Conservation (phyloP, 208 protist genomes). For the Crithidia mellificae region DNA sequence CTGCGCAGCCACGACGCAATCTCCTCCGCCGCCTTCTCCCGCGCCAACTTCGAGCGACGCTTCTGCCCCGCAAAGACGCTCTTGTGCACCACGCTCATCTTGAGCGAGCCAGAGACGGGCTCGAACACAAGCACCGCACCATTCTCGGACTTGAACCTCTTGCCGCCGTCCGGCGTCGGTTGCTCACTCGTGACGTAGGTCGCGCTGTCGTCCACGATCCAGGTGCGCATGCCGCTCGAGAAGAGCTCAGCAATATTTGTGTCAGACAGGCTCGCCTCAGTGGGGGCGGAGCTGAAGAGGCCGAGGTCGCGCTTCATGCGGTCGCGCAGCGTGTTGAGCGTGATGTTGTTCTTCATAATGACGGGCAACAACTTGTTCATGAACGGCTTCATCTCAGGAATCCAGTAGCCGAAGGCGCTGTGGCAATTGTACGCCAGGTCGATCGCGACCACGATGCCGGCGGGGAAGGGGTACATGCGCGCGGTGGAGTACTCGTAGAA, state of each 20-base stretch:
- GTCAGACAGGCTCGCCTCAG: slow-evolving; percentile 98
- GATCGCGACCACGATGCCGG: slow-evolving; percentile 98
- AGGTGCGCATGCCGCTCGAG: slow-evolving; percentile 98
- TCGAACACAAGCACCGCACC: slow-evolving; percentile 99
- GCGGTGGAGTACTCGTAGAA: slow-evolving; percentile 99
- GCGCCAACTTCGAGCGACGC: slow-evolving; percentile 99
- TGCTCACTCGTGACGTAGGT: slow-evolving; percentile 99
- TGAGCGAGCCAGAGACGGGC: slow-evolving; percentile 99
- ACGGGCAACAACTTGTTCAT: slow-evolving; percentile 98
- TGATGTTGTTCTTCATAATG: slow-evolving; percentile 99
- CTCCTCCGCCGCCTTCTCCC: slow-evolving; percentile 99
- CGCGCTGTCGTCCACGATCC: slow-evolving; percentile 99
- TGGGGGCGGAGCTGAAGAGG: slow-evolving; percentile 99
- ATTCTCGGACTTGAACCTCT: slow-evolving; percentile 97
- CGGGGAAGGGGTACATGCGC: slow-evolving; percentile 99
- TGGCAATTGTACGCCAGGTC: slow-evolving; percentile 99
- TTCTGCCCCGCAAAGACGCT: slow-evolving; percentile 99
- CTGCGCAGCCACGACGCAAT: slow-evolving; percentile 99
- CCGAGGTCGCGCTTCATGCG: slow-evolving; percentile 99
- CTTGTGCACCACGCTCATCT: slow-evolving; percentile 99
- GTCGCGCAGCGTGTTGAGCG: slow-evolving; percentile 99
- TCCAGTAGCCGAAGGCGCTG: slow-evolving; percentile 99
- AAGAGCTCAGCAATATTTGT: slow-evolving; percentile 99
- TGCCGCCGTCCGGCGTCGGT: slow-evolving; percentile 99
- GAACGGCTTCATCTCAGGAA: slow-evolving; percentile 97